Conservation (phyloP, 352 stramenopile species). For the Globisporangium recalcitrans region DNA sequence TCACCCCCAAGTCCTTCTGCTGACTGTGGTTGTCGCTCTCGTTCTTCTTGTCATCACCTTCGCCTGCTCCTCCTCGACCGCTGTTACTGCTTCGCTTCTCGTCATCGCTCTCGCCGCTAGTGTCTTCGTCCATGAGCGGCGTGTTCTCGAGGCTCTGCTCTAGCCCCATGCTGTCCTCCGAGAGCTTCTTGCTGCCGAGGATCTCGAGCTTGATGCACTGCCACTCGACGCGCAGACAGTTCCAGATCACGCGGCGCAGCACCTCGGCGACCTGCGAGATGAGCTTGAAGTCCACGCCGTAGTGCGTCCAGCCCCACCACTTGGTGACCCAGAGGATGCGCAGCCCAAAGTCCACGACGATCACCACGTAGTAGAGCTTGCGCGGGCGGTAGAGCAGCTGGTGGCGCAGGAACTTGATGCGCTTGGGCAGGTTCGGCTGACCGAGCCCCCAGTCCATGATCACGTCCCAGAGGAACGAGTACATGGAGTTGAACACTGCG, state of each 20-base stretch:
- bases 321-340: slow-evolving; percentile 94
- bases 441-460: slow-evolving; percentile 95
- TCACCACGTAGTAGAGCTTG: slow-evolving; percentile 89
- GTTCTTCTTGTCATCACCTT: not conserved
- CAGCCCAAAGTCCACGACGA: slow-evolving; percentile 90
- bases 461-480: slow-evolving; percentile 97
- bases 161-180: slow-evolving; percentile 37
- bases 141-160: slow-evolving; percentile 44
- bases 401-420: slow-evolving; percentile 51
- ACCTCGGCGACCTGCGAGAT: slow-evolving; percentile 90
- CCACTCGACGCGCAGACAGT: slow-evolving; percentile 91
- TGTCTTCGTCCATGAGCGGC: slow-evolving; percentile 38
- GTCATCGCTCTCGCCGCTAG: slow-evolving; percentile 21
- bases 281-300: slow-evolving; percentile 76
- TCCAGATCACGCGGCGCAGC: slow-evolving; percentile 90
- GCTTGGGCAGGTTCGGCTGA: slow-evolving; percentile 48
- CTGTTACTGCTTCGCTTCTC: slow-evolving; percentile 1
- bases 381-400: slow-evolving; percentile 55
- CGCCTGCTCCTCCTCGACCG: not conserved
- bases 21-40: slow-evolving; percentile 9
- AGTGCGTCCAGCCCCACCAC: slow-evolving; percentile 77
- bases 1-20: not conserved
- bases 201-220: slow-evolving; percentile 85
- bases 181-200: slow-evolving; percentile 52
- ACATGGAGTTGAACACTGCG: slow-evolving; percentile 91